Evolutionary conservation across 306 rosid genomes (phyloP).

Genomic region (Dalbergia cochinchinensis): DNA sequence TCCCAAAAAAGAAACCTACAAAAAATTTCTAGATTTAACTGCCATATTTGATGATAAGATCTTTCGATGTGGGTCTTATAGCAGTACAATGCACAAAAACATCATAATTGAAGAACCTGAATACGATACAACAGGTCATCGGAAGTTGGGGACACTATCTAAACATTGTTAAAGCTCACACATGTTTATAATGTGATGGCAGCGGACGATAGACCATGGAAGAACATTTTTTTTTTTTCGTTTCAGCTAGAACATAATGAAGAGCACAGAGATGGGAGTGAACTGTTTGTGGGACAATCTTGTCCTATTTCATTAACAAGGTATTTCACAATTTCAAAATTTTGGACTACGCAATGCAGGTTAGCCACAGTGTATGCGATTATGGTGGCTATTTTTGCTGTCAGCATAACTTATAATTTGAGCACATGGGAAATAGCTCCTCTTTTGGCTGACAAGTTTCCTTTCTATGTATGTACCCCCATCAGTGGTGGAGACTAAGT

Average conservation of each 20-base stretch:
- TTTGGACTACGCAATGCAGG: not conserved
- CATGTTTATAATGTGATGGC: conserved; percentile 26
- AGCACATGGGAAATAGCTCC: conserved; percentile 43
- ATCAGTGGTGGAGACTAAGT: conserved; percentile 3
- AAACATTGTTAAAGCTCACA: conserved; percentile 23
- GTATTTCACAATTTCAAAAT: not conserved
- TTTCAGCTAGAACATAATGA: conserved; percentile 6
- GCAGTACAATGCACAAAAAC: not conserved
- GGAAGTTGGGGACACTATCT: conserved; percentile 11
- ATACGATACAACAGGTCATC: not conserved
- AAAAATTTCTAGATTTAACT: too few species aligned
- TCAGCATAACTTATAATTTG: conserved; percentile 36
- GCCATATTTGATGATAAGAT: too few species aligned
- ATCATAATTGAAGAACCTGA: conserved; percentile 3
- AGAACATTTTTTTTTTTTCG: not conserved
- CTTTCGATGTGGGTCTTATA: too few species aligned
- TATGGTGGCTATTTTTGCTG: not conserved
- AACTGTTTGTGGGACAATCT: not conserved
- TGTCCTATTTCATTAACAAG: not conserved
- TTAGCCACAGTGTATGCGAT: too few species aligned
- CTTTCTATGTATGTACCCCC: not conserved
- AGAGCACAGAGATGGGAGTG: not conserved
- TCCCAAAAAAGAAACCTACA: too few species aligned
- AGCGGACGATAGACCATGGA: not conserved
- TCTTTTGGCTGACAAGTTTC: conserved; percentile 31